phyloP scores from a whole-genome alignment of 305 asterid species.

The Petunia hybrid region DNA sequence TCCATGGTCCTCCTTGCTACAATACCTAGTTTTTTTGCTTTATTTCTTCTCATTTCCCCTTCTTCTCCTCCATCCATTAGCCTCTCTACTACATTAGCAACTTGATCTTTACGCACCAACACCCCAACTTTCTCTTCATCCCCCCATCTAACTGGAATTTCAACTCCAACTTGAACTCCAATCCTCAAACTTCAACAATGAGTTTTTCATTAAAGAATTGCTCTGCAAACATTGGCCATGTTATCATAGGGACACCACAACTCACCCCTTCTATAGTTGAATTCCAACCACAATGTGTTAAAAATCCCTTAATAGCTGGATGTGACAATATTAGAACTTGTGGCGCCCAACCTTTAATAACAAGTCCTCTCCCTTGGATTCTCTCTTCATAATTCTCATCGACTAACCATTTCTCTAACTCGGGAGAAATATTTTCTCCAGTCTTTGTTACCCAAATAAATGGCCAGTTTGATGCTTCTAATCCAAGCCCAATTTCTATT shows the following conservation, averaged over 20 bases:
- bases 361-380: constrained; percentile 47
- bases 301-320: constrained; percentile 52
- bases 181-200: constrained; percentile 48
- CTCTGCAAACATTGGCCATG: constrained; percentile 71
- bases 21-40: constrained; percentile 45
- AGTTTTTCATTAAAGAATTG: constrained; percentile 65
- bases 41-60: constrained; percentile 46
- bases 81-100: constrained; percentile 47
- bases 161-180: constrained; percentile 56
- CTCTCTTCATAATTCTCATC: constrained; percentile 39
- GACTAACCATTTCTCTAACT: constrained; percentile 41
- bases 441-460: constrained; percentile 40
- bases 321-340: constrained; percentile 63
- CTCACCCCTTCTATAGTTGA: constrained; percentile 60
- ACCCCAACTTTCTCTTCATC: constrained; percentile 69
- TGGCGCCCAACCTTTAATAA: constrained; percentile 71
- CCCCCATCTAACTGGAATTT: constrained; percentile 60
- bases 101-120: constrained; percentile 49
- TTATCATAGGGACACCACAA: constrained; percentile 64
- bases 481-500: constrained; percentile 49
- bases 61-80: constrained; percentile 56
- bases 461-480: constrained; percentile 38
- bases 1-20: constrained; percentile 47
- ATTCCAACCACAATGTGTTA: constrained; percentile 74
- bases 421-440: constrained; percentile 1